These are phyloP conservation scores for Marasmius sp. DNA, from an alignment of 1,284 basidiomycete genomes.

Conservation along the genomic window DNA sequence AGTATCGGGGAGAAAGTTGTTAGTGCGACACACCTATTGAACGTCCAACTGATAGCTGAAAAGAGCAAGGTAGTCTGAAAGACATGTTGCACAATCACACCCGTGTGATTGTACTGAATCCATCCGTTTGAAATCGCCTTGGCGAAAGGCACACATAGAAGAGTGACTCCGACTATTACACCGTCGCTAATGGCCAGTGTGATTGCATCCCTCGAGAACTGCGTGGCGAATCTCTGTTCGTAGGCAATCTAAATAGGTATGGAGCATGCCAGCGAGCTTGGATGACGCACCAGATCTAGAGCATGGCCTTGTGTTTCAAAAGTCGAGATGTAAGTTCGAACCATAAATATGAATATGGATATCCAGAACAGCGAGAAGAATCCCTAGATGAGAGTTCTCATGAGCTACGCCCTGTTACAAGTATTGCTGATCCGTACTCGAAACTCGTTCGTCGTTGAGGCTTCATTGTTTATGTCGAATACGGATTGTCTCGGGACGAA, in stretches of 20 bases:
- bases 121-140: conserved; percentile 74
- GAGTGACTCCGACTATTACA: conserved; percentile 76
- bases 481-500: conserved; percentile 83
- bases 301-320: conserved; percentile 79
- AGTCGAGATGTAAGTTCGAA: conserved; percentile 76
- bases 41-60: conserved; percentile 81
- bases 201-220: conserved; percentile 86
- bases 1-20: background rate
- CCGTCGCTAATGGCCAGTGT: conserved; percentile 85
- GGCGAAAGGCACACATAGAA: conserved; percentile 82
- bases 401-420: background rate
- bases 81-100: conserved; percentile 75
- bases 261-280: background rate
- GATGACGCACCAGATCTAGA: conserved; percentile 56
- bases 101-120: conserved; percentile 77
- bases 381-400: conserved; percentile 48
- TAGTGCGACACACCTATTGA: conserved; percentile 55
- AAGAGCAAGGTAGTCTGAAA: conserved; percentile 74
- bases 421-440: conserved; percentile 32
- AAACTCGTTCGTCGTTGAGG: conserved; percentile 80
- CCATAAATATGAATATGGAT: conserved; percentile 78
- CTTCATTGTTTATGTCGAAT: conserved; percentile 81
- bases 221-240: conserved; percentile 63
- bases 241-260: background rate
- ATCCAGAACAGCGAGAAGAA: conserved; percentile 95